Base-by-base conservation (phyloP, 2,329 filamentous ascomycete species). In the Cercospora sp. region DNA sequence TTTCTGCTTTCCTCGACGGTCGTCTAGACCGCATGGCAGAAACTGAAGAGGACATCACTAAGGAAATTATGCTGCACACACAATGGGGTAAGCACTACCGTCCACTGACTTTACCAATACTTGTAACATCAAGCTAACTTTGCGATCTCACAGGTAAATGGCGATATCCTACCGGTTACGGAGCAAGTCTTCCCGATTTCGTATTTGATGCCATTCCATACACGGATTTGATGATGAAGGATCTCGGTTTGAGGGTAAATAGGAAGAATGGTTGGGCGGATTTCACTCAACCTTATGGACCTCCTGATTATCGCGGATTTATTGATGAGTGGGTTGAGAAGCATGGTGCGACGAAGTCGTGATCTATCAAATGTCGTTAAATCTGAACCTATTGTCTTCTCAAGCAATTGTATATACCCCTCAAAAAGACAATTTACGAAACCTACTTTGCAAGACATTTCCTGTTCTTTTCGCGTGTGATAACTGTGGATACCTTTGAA, bases 171-270 rank as follows among this genome's bases (percentile, higher is more conserved):
- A 84, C 82, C 3, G 90, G 90, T 0, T 89, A 87, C 74, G 90
- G 90, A 1, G 82, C 81, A 45, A 84, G 82, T 74, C 83, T 85
- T 67, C 89, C 89, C 0, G 90, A 92, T 76, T 89, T 93, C 71
- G 88, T 91, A 18, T 94, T 94, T 74, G 92, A 95, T 77, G 86
- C 86, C 0, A 77, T 94, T 64, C 90, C 90, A 3, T 95, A 93
- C 74, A 77, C 92, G 18, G 91, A 94, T 77, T 74, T 89, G 74
- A 77, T 94, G 75, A 76, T 91, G 68, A 79, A 81, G 4, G 91
- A 94, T 77, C 74, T 94, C 66, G 90, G 87, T 0, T 77, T 93
- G 65, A 80, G 83, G 18, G 80, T 81, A 13, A 82, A 85, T 71
- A 80, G 87, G 37, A 90, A 90, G 80, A 66, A 72, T 3, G 83